Evolutionary conservation across 352 stramenopile genomes (phyloP).

Genomic region (Phytophthora cryptogea): DNA sequence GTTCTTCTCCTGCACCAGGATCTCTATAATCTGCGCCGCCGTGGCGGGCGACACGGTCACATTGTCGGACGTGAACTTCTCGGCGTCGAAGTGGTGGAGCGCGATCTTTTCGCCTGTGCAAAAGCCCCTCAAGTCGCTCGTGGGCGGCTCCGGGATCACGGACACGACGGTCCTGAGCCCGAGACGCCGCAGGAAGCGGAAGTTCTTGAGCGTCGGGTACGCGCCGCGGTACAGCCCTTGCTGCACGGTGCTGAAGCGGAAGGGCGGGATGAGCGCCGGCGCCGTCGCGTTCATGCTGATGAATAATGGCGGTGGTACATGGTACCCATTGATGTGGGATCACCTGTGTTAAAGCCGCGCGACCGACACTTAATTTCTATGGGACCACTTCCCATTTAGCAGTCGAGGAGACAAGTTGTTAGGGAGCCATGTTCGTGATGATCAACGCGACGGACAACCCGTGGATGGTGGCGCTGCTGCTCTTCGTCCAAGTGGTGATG

Average conservation of each 20-base stretch:
- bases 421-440: constrained; percentile 73
- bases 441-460: constrained; percentile 80
- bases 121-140: constrained; percentile 75
- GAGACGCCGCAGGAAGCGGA: constrained; percentile 77
- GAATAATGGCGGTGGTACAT: constrained; percentile 10
- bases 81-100: constrained; percentile 79
- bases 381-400: constrained; percentile 12
- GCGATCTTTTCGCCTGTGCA: constrained; percentile 72
- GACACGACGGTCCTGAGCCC: constrained; percentile 81
- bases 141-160: constrained; percentile 81
- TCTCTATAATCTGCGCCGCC: constrained; percentile 76
- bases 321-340: constrained; percentile 23
- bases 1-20: constrained; percentile 79
- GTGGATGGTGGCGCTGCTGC: constrained; percentile 77
- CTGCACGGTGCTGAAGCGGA: constrained; percentile 87
- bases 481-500: constrained; percentile 81
- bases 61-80: constrained; percentile 90
- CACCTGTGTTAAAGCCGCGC: constrained; percentile 14
- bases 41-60: constrained; percentile 81
- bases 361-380: constrained; percentile 1
- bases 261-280: constrained; percentile 83
- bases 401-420: not conserved
- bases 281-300: constrained; percentile 47
- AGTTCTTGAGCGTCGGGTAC: constrained; percentile 89
- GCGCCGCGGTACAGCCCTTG: constrained; percentile 78